A percentile compares a stretch with the other conserved stretches of the same genome.
Conservation (phyloP, 768 basidiomycete genomes). For the Candolleomyces aberdarensis region DNA sequence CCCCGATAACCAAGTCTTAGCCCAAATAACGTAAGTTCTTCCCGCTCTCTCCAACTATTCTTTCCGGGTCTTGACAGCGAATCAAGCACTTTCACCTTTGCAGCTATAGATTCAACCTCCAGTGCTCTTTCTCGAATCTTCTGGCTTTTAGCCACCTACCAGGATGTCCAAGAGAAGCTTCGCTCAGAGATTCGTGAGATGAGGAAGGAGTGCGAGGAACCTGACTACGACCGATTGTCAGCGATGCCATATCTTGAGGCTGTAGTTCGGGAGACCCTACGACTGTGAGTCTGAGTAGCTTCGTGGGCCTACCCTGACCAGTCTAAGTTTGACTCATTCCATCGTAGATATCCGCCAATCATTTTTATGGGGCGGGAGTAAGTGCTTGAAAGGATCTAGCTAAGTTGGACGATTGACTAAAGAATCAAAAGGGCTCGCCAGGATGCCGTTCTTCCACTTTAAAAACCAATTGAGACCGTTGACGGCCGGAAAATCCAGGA, state of each 20-base stretch:
- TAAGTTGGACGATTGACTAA: neutral
- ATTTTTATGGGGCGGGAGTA: conserved; percentile 9
- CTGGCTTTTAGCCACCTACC: conserved; percentile 35
- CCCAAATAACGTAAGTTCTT: conserved; percentile 24
- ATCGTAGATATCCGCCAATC: conserved; percentile 17
- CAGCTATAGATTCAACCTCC: conserved; percentile 24
- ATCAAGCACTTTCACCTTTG: conserved; percentile 33
- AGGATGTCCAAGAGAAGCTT: conserved; percentile 29
- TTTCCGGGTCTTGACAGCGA: neutral
- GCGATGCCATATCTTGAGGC: conserved; percentile 21
- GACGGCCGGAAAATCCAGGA: conserved; percentile 35
- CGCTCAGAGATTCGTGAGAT: conserved; percentile 36
- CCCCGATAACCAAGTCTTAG: conserved; percentile 29
- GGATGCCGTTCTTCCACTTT: conserved; percentile 40
- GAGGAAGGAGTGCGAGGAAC: conserved; percentile 7
- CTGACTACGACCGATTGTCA: conserved; percentile 18
- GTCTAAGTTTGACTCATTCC: neutral
- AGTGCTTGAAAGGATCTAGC: conserved; percentile 1
- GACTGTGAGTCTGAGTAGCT: conserved; percentile 25
- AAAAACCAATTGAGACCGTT: conserved; percentile 29
- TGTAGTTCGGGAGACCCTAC: conserved; percentile 28
- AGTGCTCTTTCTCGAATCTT: conserved; percentile 33
- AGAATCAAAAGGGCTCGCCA: conserved; percentile 26
- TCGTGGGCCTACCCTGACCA: neutral
- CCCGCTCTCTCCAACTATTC: neutral